Evolutionary conservation across 2,329 filamentous ascomycete species (phyloP), one percentile per base, ranked within the genome.

Genomic region (Clarireedia hainanense): DNA sequence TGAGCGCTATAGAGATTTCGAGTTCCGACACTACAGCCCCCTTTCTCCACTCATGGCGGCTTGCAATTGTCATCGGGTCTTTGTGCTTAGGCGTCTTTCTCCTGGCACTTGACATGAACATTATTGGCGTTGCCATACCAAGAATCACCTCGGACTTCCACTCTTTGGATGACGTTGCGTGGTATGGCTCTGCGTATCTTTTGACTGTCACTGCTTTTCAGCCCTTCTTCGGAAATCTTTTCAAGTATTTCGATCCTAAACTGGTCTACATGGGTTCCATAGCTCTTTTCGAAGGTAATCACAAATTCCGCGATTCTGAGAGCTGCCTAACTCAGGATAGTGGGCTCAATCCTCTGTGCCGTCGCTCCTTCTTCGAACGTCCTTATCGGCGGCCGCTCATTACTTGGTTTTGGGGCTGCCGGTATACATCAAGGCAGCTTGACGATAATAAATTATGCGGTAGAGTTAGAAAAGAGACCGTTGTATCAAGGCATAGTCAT

Each of bases 81-180:
- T 20, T 50, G 15, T 50, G 48, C 23, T 17, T 50, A 15, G 48
- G 48, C 23, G 26, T 50, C 5, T 43, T 51, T 12, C 49, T 51
- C 15, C 36, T 42, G 14, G 49, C 49, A 42, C 39, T 51, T 7
- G 49, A 51, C 9, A 42, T 51, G 36, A 42, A 42, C 9, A 51
- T 51, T 27, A 51, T 51, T 7, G 40, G 15, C 12, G 37, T 24
- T 46, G 77, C 76, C 10, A 78, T 80, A 42, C 77, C 77, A 26
- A 75, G 73, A 58, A 79, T 80, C 62, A 78, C 77, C 2, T 72
- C 76, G 57, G 55, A 39, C 56, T 61, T 14, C 63, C 61, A 52
- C 45, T 66, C 14, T n/a, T 66, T 80, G 2, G 64, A 70, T 7
- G 77, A 81, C 57, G 74, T 81, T n/a, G 74, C 75, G 30, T 83